Conservation (phyloP, 768 basidiomycete species). For the Holtermannia corniformis region DNA sequence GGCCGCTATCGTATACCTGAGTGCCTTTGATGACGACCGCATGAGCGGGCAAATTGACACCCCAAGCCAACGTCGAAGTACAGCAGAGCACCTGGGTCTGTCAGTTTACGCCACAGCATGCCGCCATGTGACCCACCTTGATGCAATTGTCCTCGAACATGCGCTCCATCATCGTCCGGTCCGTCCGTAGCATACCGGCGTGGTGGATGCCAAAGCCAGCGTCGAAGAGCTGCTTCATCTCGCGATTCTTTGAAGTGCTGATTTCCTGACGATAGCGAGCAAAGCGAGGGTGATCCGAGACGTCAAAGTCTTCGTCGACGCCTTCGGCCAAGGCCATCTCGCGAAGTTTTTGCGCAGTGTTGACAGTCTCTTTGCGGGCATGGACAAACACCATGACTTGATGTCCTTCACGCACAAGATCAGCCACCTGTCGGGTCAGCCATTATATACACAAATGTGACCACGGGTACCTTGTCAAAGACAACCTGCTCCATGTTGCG, state of each 20-base stretch:
- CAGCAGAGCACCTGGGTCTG: constrained; percentile 76
- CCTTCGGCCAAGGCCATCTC: constrained; percentile 69
- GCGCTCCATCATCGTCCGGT: constrained; percentile 88
- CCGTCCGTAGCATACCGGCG: constrained; percentile 91
- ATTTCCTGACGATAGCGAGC: constrained; percentile 66
- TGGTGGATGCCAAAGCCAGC: constrained; percentile 94
- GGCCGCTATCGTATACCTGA: constrained; percentile 83
- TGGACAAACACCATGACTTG: constrained; percentile 99
- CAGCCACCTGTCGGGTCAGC: constrained; percentile 67
- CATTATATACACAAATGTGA: no score
- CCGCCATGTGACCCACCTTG: constrained; percentile 52
- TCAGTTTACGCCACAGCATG: not conserved
- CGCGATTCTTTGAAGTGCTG: constrained; percentile 76
- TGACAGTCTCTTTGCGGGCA: constrained; percentile 95
- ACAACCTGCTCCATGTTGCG: constrained; percentile 80
- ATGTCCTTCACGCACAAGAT: constrained; percentile 80
- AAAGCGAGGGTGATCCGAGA: constrained; percentile 70
- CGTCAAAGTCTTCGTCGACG: constrained; percentile 64
- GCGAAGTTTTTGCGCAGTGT: constrained; percentile 67
- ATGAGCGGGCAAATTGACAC: constrained; percentile 96
- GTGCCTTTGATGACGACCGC: constrained; percentile 98
- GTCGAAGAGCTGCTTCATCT: constrained; percentile 91
- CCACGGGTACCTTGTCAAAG: constrained; percentile 74
- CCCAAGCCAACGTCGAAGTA: constrained; percentile 97
- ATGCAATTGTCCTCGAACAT: constrained; percentile 85